A percentile compares a stretch with the other conserved stretches of the same genome.
phyloP scores from a whole-genome alignment of 352 stramenopile species.

The Phytophthora sansomeana region DNA sequence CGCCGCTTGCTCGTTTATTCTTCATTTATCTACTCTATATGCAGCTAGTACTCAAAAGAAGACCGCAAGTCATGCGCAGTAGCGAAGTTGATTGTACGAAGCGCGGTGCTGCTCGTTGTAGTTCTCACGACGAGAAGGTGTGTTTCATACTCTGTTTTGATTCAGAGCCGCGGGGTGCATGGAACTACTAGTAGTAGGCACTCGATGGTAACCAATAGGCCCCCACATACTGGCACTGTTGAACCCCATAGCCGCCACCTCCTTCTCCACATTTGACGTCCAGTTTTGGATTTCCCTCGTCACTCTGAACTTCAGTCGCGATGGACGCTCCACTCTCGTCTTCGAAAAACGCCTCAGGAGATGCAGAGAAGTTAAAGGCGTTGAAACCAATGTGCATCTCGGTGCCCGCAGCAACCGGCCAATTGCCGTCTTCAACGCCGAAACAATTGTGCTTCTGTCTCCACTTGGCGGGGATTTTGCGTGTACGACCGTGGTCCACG shows the following conservation, averaged over 20 bases:
- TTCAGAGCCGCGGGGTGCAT: not conserved
- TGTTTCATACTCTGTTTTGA: not conserved
- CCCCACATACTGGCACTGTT: slow-evolving; percentile 1
- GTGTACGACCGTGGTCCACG: slow-evolving; percentile 24
- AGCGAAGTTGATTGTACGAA: not conserved
- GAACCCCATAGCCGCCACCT: slow-evolving; percentile 1
- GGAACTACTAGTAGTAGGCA: not conserved
- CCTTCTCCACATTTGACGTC: not conserved
- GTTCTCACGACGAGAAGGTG: not conserved
- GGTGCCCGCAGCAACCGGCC: slow-evolving; percentile 8
- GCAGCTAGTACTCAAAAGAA: not conserved
- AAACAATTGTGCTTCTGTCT: slow-evolving; percentile 8
- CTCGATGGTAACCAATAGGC: not conserved
- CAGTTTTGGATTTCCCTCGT: not conserved
- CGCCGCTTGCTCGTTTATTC: too few species aligned
- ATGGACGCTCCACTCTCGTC: not conserved
- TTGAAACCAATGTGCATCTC: slow-evolving; percentile 37
- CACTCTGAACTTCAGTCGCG: not conserved
- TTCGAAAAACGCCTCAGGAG: slow-evolving; percentile 35
- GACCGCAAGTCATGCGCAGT: not conserved
- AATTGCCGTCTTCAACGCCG: slow-evolving; percentile 6
- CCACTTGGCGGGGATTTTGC: slow-evolving; percentile 31
- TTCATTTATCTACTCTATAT: not conserved
- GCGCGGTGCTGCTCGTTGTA: not conserved
- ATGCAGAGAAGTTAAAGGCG: slow-evolving; percentile 40